phyloP scores from a whole-genome alignment of 2,329 filamentous ascomycete genomes.

The Pseudogymnoascus sp. region DNA sequence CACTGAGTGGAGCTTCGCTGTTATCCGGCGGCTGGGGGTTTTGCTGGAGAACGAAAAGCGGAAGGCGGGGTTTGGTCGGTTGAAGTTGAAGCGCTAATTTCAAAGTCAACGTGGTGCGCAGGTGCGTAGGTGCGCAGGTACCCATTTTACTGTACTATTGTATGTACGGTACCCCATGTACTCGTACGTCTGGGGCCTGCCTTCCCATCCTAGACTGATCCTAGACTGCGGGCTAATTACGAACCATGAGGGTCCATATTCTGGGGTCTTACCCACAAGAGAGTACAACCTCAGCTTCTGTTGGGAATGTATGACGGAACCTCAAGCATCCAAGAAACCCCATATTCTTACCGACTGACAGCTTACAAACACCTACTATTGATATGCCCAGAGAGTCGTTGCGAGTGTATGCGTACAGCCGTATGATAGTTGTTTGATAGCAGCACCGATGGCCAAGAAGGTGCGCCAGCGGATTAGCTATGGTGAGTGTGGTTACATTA shows the following conservation, averaged over 20 bases:
- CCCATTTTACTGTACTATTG: not conserved
- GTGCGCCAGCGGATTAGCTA: slow-evolving; percentile 63
- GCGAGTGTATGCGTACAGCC: slow-evolving; percentile 3
- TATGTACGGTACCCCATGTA: not conserved
- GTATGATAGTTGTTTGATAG: slow-evolving; percentile 10
- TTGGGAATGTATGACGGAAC: slow-evolving; percentile 6
- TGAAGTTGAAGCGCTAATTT: slow-evolving; percentile 4
- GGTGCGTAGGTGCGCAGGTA: not conserved
- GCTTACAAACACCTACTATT: not conserved
- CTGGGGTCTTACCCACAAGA: slow-evolving; percentile 5
- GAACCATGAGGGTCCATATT: slow-evolving; percentile 1
- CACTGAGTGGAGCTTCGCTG: not conserved
- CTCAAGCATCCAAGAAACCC: not conserved
- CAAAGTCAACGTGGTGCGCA: not conserved
- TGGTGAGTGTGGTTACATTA: slow-evolving; percentile 37
- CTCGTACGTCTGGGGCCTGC: slow-evolving; percentile 1
- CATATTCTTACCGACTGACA: slow-evolving; percentile 4
- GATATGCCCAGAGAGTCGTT: not conserved
- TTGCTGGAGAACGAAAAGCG: not conserved
- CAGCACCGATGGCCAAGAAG: slow-evolving; percentile 51
- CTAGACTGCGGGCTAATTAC: slow-evolving; percentile 1
- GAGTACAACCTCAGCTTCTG: slow-evolving; percentile 7
- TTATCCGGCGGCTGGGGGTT: not conserved
- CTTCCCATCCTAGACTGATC: not conserved
- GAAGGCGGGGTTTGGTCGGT: slow-evolving; percentile 6